Evolutionary conservation across 2,329 filamentous ascomycete genomes (phyloP), one percentile per base, ranked within the genome.

Genomic region (Verticillium zaregamsianum): DNA sequence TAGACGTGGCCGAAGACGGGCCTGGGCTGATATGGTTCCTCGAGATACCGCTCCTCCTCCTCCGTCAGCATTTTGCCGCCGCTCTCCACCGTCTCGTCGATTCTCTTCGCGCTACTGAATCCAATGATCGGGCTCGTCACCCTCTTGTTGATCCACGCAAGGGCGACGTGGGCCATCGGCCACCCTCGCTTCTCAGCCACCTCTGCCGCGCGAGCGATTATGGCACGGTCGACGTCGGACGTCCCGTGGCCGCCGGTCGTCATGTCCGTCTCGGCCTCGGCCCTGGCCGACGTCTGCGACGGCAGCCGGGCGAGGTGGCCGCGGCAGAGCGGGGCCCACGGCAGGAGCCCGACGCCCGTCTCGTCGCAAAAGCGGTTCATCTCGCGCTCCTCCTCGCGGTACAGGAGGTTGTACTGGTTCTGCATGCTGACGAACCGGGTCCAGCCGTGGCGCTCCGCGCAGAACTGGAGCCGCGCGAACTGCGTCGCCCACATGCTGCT

Each of bases 91-190:
- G 85, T 84, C 74, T 90, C 86, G 37, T 88, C 83, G 52, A 90
- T 82, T 17, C 87, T 76, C 62, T 80, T 77, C 35, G 82, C 75
- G 59, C 79, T 88, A 64, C 79, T 83, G 66, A 90, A 77, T 0
- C 88, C 87, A 60, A 89, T 76, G 62, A 90, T 89, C 1, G 86
- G 86, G 66, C 79, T 84, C 25, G 79, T 73, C 5, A 82, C 80
- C 54, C 80, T 76, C 64, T 80, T 78, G 65, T 84, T 75, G 61
- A 82, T 80, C 88, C 88, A 91, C 3, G 86, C 86, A 61, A 88
- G 78, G 1, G 85, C 82, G 23, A 91, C 82, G 61, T 88, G 82
- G 52, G 84, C 83, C 82, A 90, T 90, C 65, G 80, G 84, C 70
- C 83, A 80, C 0, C 77, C 80, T 65, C 81, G 80, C 73, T 86